These are phyloP conservation scores for Mycena latifolia DNA, from an alignment of 768 basidiomycete species.

Conservation along the genomic window DNA sequence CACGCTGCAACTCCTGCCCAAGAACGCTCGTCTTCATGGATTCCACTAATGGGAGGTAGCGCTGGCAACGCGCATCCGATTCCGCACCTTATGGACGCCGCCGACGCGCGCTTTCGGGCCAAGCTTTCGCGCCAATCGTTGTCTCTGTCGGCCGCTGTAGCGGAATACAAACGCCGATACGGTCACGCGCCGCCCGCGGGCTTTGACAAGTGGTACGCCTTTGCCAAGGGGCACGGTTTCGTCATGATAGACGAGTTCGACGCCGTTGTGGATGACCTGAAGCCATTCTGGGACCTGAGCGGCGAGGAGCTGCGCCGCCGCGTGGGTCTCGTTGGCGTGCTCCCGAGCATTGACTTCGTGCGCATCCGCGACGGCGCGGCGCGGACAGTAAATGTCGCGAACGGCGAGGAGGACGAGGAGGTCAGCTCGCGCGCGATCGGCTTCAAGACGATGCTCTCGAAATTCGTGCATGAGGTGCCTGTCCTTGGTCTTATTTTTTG, in stretches of 20 bases:
- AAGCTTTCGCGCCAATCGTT: constrained; percentile 83
- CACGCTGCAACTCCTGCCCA: constrained; percentile 16
- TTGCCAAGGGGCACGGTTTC: constrained; percentile 77
- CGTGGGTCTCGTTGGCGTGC: constrained; percentile 71
- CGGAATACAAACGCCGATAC: constrained; percentile 86
- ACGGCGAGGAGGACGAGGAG: constrained; percentile 66
- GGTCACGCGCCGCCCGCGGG: constrained; percentile 86
- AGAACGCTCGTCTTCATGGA: constrained; percentile 4
- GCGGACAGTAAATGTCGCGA: constrained; percentile 52
- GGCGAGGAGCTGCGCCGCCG: constrained; percentile 80
- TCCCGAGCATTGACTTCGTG: constrained; percentile 92
- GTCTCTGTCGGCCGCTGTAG: constrained; percentile 81
- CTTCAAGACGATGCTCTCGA: constrained; percentile 80
- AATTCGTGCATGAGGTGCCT: constrained; percentile 76
- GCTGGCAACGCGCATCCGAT: constrained; percentile 76
- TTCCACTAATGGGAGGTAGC: constrained; percentile 4
- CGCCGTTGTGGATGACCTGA: constrained; percentile 80
- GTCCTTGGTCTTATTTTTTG: not conserved
- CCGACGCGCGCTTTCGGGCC: constrained; percentile 76
- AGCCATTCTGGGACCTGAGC: constrained; percentile 84
- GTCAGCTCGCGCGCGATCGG: constrained; percentile 84
- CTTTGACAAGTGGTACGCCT: constrained; percentile 92
- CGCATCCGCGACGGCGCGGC: constrained; percentile 76
- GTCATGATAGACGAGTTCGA: constrained; percentile 94
- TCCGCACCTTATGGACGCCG: constrained; percentile 84